Evolutionary conservation across 2,329 filamentous ascomycete genomes (phyloP).

Genomic region (Neurospora sp.): DNA sequence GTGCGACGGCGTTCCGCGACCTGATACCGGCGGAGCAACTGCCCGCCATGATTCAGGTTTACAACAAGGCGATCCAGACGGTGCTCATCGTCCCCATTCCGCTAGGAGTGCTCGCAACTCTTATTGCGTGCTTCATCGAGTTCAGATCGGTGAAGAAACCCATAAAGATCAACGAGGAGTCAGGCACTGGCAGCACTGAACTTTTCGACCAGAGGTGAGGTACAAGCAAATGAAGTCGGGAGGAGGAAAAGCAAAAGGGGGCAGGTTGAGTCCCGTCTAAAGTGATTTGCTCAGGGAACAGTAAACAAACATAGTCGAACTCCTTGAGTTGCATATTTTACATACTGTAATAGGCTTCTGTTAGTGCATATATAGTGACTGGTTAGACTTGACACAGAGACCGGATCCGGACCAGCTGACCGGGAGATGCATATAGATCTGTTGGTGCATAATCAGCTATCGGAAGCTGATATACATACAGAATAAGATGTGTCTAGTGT

Average conservation of each 20-base stretch:
- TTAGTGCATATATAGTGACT: background rate
- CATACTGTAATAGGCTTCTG: background rate
- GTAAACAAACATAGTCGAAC: background rate
- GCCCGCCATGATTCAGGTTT: slow-evolving; percentile 12
- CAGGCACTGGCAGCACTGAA: background rate
- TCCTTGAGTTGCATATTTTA: background rate
- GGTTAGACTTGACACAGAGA: background rate
- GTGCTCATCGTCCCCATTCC: slow-evolving; percentile 12
- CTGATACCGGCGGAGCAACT: slow-evolving; percentile 11
- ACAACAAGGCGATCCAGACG: slow-evolving; percentile 11
- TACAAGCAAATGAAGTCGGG: background rate
- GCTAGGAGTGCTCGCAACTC: slow-evolving; percentile 11
- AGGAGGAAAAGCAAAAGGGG: too few relatives aligned
- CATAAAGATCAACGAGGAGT: background rate
- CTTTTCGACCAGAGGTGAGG: background rate
- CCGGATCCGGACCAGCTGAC: background rate
- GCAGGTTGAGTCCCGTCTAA: background rate
- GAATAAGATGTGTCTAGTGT: background rate
- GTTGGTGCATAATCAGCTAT: background rate
- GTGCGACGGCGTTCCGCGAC: slow-evolving; percentile 11
- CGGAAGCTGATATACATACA: background rate
- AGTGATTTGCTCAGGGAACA: background rate
- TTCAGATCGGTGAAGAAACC: slow-evolving; percentile 13
- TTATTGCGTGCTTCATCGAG: slow-evolving; percentile 15
- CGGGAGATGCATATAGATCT: background rate